Base-by-base conservation (phyloP, 208 protist species). In the Trypanosoma cruzi region DNA sequence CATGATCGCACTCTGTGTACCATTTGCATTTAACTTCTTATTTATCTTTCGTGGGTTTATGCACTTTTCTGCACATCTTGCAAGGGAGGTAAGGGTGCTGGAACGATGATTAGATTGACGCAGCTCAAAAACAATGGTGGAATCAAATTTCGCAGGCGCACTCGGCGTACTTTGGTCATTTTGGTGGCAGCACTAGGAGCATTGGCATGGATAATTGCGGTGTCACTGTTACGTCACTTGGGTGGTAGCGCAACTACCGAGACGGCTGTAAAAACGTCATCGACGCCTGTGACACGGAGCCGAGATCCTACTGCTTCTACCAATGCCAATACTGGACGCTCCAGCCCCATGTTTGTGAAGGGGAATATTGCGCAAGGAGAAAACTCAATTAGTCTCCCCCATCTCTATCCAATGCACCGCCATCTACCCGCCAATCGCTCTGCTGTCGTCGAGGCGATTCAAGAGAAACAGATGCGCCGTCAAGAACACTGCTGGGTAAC, bases 401-500 rank as follows among this genome's bases (percentile, higher is more conserved):
- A 59, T 68, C 7, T 4, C 49, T 68, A 68, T 37, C 48, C 63
- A 11, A 40, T 68, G 52, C 63, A 68, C 29, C 28, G 18, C 0
- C 22, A 48, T 16, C 49, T 68, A 10, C 34, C 63, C 20, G 22
- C 16, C 11, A 68, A 68, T 48, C 1, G 32, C 2, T 49, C 63
- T 31, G 28, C 22, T 29, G 32, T 56, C 13, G 49, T 50, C 11
- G 52, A 0, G 20, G 48, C 63, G 10, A 56, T 68, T 49, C 31
- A 59, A 14, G 50, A 56, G 34, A 56, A 46, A 31, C 48, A 68
- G 18, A 6, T 68, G 11, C 29, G 13, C 13, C 29, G 36, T 49
- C 63, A 68, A 58, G 63, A 4, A 37, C 2, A 40, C 18, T 68
- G 63, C 52, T 68, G 63, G 63, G 32, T 5, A 49, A 58, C 4